Evolutionary conservation across 768 basidiomycete genomes (phyloP), one percentile per base, ranked within the genome.

Genomic region (Polyporus arcularius): DNA sequence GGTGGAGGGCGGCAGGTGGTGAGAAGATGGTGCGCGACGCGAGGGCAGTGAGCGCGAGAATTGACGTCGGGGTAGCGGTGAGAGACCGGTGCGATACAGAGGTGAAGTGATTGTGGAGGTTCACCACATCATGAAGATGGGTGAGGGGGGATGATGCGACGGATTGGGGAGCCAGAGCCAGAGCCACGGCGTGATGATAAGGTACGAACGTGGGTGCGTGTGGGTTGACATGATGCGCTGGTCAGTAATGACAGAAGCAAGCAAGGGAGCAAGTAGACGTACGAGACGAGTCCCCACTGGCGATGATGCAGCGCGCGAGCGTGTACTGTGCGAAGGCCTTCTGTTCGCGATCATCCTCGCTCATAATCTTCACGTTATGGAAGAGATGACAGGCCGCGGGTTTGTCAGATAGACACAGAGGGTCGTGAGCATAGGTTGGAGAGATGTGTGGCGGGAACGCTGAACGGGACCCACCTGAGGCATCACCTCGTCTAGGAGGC

Each of bases 301-400:
- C 85, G 38, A 94, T 81, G 45, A 89, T 84, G 67, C 90, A 90
- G 58, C 92, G 82, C 6, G 89, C 89, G 50, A 90, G 72, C 2
- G 83, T 88, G 70, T 89, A 85, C 67, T 85, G 90, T 41, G 85
- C 88, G 53, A 89, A 81, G 14, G 87, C 92, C 50, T 90, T 83
- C 58, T 86, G 87, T 69, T 94, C 92, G 14, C 88, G 67, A 64
- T 94, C 90, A 52, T 84, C 80, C 4, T 89, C 92, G 53, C 75
- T 76, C 47, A 92, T 84, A 39, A 93, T 74, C 90, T 92, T 62
- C 2, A 49, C 16, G 21, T 28, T 31, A 39, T 12, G n/a, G n/a
- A 18, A 31, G 28, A 12, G 43, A 12, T 12, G 18, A 43, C 32
- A 52, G 7, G 40, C 8, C 32, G 8, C 2, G 21, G 14, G 14